These are phyloP conservation scores for Diutina catenulata DNA, from an alignment of 1,139 yeast species.

Conservation along the genomic window DNA sequence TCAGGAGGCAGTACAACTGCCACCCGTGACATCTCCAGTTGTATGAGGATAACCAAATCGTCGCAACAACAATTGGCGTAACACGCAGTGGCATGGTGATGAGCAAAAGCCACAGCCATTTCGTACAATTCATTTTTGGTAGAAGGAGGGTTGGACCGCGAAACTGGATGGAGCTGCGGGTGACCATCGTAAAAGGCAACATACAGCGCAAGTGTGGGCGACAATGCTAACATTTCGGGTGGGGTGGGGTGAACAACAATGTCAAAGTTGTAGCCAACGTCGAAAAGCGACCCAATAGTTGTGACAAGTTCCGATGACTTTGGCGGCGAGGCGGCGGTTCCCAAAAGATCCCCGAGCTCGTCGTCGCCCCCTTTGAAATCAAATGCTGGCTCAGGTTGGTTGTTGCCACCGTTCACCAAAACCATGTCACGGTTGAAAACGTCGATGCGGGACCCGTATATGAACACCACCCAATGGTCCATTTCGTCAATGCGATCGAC, in stretches of 20 bases:
- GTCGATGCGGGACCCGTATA: background rate
- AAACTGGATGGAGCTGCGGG: background rate
- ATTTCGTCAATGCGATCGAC: conserved; percentile 1
- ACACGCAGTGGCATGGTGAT: conserved; percentile 56
- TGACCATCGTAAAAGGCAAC: background rate
- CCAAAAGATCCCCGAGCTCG: too few species aligned
- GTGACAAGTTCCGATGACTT: background rate
- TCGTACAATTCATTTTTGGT: background rate
- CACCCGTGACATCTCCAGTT: background rate
- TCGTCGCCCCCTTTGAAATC: too few species aligned
- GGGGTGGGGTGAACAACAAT: background rate
- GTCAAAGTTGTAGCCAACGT: conserved; percentile 2
- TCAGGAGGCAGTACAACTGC: background rate
- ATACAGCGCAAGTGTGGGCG: background rate
- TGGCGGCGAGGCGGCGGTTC: too few species aligned
- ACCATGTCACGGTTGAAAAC: background rate
- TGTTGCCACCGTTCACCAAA: background rate
- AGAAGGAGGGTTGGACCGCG: too few species aligned
- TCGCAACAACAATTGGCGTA: conserved; percentile 54
- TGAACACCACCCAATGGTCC: background rate
- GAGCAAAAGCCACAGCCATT: conserved; percentile 38
- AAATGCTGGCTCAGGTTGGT: background rate
- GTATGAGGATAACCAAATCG: conserved; percentile 38
- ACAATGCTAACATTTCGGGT: background rate
- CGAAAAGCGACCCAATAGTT: background rate